Evolutionary conservation across 345 rosid genomes (phyloP), one percentile per base, ranked within the genome.

Genomic region (Aurinia saxatilis): DNA sequence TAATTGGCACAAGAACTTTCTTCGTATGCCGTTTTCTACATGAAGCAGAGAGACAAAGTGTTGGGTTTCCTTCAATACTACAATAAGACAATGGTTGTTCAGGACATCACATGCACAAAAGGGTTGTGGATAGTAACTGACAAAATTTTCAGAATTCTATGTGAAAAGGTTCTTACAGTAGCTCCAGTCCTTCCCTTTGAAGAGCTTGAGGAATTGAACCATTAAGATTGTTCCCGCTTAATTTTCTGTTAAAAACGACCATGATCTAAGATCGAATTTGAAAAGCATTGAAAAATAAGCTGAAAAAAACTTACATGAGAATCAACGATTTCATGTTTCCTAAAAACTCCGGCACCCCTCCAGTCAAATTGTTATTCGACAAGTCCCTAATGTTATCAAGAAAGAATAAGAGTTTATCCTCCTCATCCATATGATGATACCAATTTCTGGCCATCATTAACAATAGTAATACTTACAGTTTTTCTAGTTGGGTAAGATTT

Each of bases 261-360:
- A 36, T 6, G 8, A 6, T 36, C 7, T 36, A 8, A 7, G 8
- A 6, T 36, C 7, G 40, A 36, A 36, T 6, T 6, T 36, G 8
- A 36, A 36, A 36, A 36, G 8, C 7, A 36, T 36, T 6, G 8
- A 36, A 36, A 36, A 6, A 6, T 36, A 8, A 6, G 7, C 8
- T 36, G 40, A 36, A 3, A 2, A 12, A 12, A 42, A 42, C 88
- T 76, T 58, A 80, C 81, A 83, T 47, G 44, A 52, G 3, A 38
- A 35, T 74, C 57, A 83, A 47, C 47, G 46, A 63, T 10, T 65
- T 10, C 66, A 80, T 8, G 14, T 57, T 34, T 2, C 81, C 57
- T 3, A 83, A 73, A 59, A 67, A 63, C 5, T 60, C 63, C 0
- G 88, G 84, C n/a, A n/a, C n/a, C n/a, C n/a, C n/a, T n/a, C n/a